Conservation (phyloP, 2,329 filamentous ascomycete genomes). For the Aspergillus ochraceus region DNA sequence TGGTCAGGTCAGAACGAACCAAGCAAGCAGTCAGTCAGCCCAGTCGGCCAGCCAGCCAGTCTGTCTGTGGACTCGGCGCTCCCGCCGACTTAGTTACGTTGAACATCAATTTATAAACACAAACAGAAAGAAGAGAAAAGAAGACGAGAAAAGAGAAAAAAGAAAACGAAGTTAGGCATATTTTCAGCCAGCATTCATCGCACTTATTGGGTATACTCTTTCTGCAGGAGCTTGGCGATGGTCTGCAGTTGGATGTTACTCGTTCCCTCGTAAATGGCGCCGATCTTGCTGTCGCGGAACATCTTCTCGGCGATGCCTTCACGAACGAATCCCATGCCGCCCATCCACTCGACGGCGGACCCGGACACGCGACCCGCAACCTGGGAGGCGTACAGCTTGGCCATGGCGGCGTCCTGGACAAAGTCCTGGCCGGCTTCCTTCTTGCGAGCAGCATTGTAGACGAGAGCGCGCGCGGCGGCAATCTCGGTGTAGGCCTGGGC, state of each 20-base stretch:
- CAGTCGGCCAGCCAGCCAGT: background rate
- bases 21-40: background rate
- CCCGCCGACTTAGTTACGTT: background rate
- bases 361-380: conserved; percentile 85
- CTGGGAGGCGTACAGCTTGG: conserved; percentile 91
- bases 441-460: conserved; percentile 95
- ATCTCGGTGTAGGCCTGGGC: conserved; percentile 96
- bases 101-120: background rate
- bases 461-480: conserved; percentile 81
- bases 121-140: background rate
- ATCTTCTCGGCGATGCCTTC: conserved; percentile 98
- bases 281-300: conserved; percentile 97
- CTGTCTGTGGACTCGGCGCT: background rate
- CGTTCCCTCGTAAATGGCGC: conserved; percentile 89
- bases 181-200: background rate
- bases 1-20: background rate
- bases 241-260: conserved; percentile 69
- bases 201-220: conserved; percentile 57
- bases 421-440: conserved; percentile 98
- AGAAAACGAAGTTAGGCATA: background rate
- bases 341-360: conserved; percentile 97
- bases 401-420: conserved; percentile 95
- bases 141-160: background rate
- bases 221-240: conserved; percentile 70
- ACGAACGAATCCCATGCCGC: conserved; percentile 96